Evolutionary conservation across 306 rosid genomes (phyloP).

Genomic region (Cucurbita argyrosperma): DNA sequence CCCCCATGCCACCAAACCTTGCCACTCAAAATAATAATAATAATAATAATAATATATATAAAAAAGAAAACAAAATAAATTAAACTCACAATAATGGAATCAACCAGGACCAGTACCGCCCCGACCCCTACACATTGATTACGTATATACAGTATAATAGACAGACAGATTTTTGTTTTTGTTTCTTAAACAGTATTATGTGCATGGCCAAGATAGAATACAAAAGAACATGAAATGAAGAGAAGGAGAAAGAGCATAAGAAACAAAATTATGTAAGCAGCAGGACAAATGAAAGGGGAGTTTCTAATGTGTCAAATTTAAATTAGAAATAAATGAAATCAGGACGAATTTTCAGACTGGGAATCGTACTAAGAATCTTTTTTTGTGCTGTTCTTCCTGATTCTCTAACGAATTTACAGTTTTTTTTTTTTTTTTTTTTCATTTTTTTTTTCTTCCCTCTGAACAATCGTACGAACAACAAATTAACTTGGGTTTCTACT

Average conservation of each 20-base stretch:
- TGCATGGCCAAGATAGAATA: not conserved
- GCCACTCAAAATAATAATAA: not conserved
- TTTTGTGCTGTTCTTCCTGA: constrained; percentile 19
- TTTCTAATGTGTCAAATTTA: not conserved
- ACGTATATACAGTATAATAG: not conserved
- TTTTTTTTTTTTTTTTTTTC: not conserved
- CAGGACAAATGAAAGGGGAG: not conserved
- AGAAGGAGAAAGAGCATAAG: not conserved
- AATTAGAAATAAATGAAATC: not conserved
- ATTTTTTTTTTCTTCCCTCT: not conserved
- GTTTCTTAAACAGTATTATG: not conserved
- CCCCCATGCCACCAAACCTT: not conserved
- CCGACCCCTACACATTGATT: not conserved
- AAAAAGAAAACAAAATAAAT: not conserved
- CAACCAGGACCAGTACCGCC: not conserved
- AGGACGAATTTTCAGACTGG: not conserved
- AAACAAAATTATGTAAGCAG: not conserved
- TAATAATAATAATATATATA: not conserved
- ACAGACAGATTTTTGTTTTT: not conserved
- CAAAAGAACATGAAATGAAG: not conserved
- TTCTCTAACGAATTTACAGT: constrained; percentile 24
- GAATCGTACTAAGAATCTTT: not conserved
- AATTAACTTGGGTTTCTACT: constrained; percentile 1
- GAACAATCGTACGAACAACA: constrained; percentile 24
- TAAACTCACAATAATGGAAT: not conserved